phyloP scores from a whole-genome alignment of 176 grass and related monocot species.

The Puya raimondii region DNA sequence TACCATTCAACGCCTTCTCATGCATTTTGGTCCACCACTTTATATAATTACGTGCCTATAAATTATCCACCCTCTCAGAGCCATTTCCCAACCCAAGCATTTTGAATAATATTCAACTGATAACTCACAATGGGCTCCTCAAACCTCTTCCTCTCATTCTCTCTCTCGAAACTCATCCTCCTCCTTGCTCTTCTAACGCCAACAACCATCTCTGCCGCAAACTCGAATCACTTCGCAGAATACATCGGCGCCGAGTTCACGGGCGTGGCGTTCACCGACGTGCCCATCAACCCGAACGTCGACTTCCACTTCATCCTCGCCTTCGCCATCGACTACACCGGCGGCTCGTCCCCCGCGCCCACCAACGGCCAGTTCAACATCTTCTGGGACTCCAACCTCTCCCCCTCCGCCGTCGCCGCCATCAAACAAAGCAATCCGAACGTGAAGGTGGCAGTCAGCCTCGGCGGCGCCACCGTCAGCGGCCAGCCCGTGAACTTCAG shows the following conservation, averaged over 20 bases:
- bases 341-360: slow-evolving; percentile 30
- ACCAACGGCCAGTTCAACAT: slow-evolving; percentile 61
- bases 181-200: slow-evolving; percentile 10
- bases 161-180: slow-evolving; percentile 22
- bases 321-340: slow-evolving; percentile 74
- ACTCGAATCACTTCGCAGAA: slow-evolving; percentile 62
- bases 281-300: slow-evolving; percentile 45
- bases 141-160: slow-evolving; percentile 21
- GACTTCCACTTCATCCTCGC: slow-evolving; percentile 53
- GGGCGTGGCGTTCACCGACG: slow-evolving; percentile 69
- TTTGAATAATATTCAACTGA: too few relatives aligned
- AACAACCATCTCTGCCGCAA: slow-evolving; percentile 13
- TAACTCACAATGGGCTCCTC: not conserved
- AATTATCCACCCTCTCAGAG: too few relatives aligned
- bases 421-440: slow-evolving; percentile 52
- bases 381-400: slow-evolving; percentile 65
- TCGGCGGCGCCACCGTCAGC: slow-evolving; percentile 50
- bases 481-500: slow-evolving; percentile 36
- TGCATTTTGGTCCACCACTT: too few relatives aligned
- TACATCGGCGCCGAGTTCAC: slow-evolving; percentile 69
- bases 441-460: slow-evolving; percentile 59
- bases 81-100: too few relatives aligned
- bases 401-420: slow-evolving; percentile 30
- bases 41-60: too few relatives aligned
- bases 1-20: too few relatives aligned